Conservation (phyloP, 2,329 filamentous ascomycete species). For the Stachybotrys chlorohalonatus region DNA sequence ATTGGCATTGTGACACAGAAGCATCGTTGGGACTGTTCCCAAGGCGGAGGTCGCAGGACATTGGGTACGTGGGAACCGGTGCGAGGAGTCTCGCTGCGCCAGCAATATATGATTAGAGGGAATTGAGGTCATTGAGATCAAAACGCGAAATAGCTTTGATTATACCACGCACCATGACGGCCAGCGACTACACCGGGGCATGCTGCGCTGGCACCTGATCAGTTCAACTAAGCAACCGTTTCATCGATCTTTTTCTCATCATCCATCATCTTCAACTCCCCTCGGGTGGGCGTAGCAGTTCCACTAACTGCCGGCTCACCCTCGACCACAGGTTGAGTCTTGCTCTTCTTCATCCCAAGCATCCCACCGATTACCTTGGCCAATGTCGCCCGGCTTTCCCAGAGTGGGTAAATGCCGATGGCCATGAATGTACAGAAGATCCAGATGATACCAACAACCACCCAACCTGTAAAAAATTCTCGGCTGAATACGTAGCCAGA, state of each 20-base stretch:
- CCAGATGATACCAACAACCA: constrained; percentile 62
- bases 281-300: background rate
- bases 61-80: no score
- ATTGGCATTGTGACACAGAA: no score
- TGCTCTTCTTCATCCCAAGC: background rate
- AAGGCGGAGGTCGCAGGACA: no score
- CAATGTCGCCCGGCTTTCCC: constrained; percentile 59
- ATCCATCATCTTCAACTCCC: background rate
- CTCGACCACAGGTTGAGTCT: background rate
- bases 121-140: no score
- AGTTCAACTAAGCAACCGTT: no score
- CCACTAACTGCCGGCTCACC: background rate
- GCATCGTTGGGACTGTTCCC: no score
- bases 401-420: constrained; percentile 73
- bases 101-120: no score
- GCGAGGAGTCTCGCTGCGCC: no score
- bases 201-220: no score
- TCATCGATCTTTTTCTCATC: background rate
- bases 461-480: constrained; percentile 66
- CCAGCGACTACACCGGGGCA: no score
- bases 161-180: no score
- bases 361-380: background rate
- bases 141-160: no score
- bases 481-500: constrained; percentile 53
- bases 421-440: constrained; percentile 59